Base-by-base conservation (phyloP, 2,329 filamentous ascomycete genomes). In the Beauveria sp. region DNA sequence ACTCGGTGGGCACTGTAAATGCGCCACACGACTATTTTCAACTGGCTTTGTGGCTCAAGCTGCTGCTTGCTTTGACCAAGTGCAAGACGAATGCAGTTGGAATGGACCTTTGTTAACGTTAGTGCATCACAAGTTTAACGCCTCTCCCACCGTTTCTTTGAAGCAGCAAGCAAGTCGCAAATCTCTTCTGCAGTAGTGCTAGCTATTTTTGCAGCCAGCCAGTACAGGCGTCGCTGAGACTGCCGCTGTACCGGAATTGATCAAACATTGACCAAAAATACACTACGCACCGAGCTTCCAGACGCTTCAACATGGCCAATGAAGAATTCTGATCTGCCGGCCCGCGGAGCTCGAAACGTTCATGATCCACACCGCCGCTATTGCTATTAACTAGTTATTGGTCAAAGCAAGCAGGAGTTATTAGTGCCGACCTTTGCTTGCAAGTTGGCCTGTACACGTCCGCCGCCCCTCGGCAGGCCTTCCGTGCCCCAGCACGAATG, bases 11-110 rank as follows among this genome's bases (percentile, higher is more conserved):
- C 56, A 58, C 46, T 55, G 30, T 16, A 6, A 47, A 45, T 14
- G 28, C 56, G 56, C 56, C 46, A 50, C 55, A 43, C 6, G 38
- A 24, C 56, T 58, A 30, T 58, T 58, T 58, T 58, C 55, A 50
- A 50, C 22, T 7, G 28, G n/a, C n/a, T 9, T 45, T 46, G 22
- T 47, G 42, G 55, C 12, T 38, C 12, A 38, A 38, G 34, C 34
- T 38, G 22, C 14, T 53, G 46, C 46, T 59, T 45, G 38, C 40
- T 10, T 26, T 30, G 42, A 57, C 28, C 26, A 40, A 34, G 3
- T 14, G 12, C 34, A 38, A 38, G 12, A 14, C 34, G 34, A 14
- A 38, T 38, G 5, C 34, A 38, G 28, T 30, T 30, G 28, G 3
- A 30, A 30, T 30, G 28, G 12, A 38, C 34, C 34, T 38, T 14